phyloP scores from a whole-genome alignment of 129 eudicot genomes.

The Mikania micrantha region DNA sequence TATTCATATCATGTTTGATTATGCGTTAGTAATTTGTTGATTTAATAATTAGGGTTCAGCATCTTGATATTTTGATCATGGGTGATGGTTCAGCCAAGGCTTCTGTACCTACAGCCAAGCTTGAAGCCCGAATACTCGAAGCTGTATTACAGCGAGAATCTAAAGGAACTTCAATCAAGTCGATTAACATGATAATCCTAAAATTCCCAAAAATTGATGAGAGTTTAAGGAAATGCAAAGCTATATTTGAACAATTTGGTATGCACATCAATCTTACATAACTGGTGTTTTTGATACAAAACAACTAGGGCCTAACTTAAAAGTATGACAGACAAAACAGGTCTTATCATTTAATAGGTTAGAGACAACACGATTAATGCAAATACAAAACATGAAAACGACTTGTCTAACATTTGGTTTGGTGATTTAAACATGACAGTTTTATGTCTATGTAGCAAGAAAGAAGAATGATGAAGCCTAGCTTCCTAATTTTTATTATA shows the following conservation, averaged over 20 bases:
- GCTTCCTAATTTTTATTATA: too few relatives aligned
- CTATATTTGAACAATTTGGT: slow-evolving; percentile 74
- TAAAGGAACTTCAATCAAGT: slow-evolving; percentile 65
- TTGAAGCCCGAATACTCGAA: slow-evolving; percentile 72
- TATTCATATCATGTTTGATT: background rate
- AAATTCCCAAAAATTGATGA: slow-evolving; percentile 82
- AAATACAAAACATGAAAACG: too few relatives aligned
- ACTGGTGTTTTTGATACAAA: background rate
- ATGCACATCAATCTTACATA: slow-evolving; percentile 5
- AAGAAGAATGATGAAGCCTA: too few relatives aligned
- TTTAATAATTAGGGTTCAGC: slow-evolving; percentile 8
- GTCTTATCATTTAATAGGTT: too few relatives aligned
- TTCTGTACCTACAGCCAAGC: slow-evolving; percentile 52
- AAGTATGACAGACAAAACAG: too few relatives aligned
- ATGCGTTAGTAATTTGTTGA: background rate
- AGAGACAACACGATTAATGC: too few relatives aligned
- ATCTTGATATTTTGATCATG: slow-evolving; percentile 38
- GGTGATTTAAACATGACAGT: too few relatives aligned
- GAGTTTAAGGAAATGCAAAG: slow-evolving; percentile 76
- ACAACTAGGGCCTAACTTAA: too few relatives aligned
- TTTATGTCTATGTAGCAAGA: too few relatives aligned
- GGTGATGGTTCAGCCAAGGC: slow-evolving; percentile 51
- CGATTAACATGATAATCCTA: slow-evolving; percentile 64
- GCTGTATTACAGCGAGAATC: slow-evolving; percentile 61
- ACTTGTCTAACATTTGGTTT: too few relatives aligned